A percentile compares a stretch with the other conserved stretches of the same genome.
Conservation (phyloP, 306 rosid species). For the Begonia masoniana region DNA sequence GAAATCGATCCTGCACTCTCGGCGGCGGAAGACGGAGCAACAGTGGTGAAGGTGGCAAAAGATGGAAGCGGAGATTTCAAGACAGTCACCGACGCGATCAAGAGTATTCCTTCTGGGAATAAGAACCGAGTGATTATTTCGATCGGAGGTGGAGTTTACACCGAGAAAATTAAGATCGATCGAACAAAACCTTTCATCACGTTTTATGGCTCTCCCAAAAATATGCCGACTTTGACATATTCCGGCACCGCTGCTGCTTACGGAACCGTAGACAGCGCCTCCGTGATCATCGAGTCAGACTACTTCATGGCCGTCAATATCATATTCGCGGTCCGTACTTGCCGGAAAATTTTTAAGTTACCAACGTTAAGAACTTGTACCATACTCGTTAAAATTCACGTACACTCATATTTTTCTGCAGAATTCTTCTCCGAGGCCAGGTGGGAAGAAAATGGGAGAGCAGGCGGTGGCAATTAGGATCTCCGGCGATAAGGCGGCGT, state of each 20-base stretch:
- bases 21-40: constrained; percentile 22
- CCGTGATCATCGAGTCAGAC: constrained; percentile 17
- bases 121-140: constrained; percentile 30
- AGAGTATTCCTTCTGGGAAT: constrained; percentile 34
- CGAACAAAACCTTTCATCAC: constrained; percentile 35
- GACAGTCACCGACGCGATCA: constrained; percentile 32
- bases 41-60: constrained; percentile 27
- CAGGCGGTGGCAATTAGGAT: constrained; percentile 46
- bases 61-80: constrained; percentile 41
- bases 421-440: constrained; percentile 35
- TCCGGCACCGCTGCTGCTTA: constrained; percentile 22
- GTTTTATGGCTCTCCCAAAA: constrained; percentile 16
- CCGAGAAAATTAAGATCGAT: constrained; percentile 37
- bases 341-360: too few relatives aligned
- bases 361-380: too few relatives aligned
- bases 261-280: constrained; percentile 58
- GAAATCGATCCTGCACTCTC: constrained; percentile 24
- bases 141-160: constrained; percentile 40
- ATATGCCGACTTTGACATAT: constrained; percentile 27
- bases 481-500: constrained; percentile 17
- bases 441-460: constrained; percentile 8
- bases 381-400: too few relatives aligned
- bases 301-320: constrained; percentile 35
- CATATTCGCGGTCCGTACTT: constrained; percentile 14
- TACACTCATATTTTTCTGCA: not conserved